Percentiles rank a stretch among this genome's conserved stretches.
Conservation (phyloP, 2,329 filamentous ascomycete genomes). For the Aspergillus transmontanensis region DNA sequence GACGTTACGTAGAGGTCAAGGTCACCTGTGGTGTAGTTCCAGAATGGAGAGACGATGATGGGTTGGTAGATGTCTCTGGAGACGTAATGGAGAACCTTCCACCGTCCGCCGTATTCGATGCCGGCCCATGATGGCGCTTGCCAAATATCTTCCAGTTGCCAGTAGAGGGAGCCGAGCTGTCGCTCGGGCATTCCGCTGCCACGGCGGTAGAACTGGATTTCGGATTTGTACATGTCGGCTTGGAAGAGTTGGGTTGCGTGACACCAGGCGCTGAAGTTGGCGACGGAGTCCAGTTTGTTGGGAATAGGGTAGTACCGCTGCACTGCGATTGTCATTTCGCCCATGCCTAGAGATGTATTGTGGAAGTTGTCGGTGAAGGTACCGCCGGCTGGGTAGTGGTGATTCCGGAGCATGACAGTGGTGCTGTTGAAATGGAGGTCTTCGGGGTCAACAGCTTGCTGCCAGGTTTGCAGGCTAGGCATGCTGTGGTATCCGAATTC, state of each 20-base stretch:
- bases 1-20: conserved; percentile 60
- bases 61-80: conserved; percentile 60
- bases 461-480: conserved; percentile 63
- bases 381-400: conserved; percentile 58
- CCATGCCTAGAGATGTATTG: conserved; percentile 40
- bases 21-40: conserved; percentile 52
- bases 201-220: conserved; percentile 64
- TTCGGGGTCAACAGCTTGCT: conserved; percentile 52
- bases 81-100: conserved; percentile 64
- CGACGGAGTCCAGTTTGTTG: conserved; percentile 53
- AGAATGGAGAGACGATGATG: conserved; percentile 62
- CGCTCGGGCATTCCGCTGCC: conserved; percentile 60
- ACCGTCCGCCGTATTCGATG: conserved; percentile 64
- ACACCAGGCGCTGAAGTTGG: conserved; percentile 65
- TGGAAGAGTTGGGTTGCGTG: conserved; percentile 66
- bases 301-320: conserved; percentile 61
- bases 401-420: conserved; percentile 59
- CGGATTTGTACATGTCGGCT: conserved; percentile 61
- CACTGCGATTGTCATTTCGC: conserved; percentile 61
- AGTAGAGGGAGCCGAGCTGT: conserved; percentile 63
- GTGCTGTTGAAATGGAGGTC: conserved; percentile 62
- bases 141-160: conserved; percentile 69
- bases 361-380: conserved; percentile 51
- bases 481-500: conserved; percentile 67
- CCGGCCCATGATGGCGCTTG: conserved; percentile 66